A percentile compares a stretch with the other conserved stretches of the same genome.
Conservation (phyloP, 1,284 basidiomycete genomes). For the Spongispora temasekensis region DNA sequence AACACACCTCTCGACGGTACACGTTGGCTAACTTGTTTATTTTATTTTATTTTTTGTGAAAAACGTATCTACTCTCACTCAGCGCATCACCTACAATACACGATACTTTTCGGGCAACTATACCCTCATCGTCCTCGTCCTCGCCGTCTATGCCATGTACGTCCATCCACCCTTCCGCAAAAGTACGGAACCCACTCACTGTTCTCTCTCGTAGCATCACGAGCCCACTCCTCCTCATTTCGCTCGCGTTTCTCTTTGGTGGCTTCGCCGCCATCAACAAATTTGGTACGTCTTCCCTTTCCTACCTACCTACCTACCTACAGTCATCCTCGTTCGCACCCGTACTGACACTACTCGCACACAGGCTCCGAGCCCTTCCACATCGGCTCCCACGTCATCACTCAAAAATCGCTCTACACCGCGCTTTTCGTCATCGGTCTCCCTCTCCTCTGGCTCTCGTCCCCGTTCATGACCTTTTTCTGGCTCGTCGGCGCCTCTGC, state of each 20-base stretch:
- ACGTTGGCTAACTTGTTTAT: neutral
- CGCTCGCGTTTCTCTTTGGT: slow-evolving; percentile 87
- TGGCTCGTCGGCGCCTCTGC: slow-evolving; percentile 78
- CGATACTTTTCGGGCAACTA: slow-evolving; percentile 95
- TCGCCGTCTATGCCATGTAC: slow-evolving; percentile 90
- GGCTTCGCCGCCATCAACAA: slow-evolving; percentile 91
- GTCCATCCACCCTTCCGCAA: too few relatives aligned
- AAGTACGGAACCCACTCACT: too few relatives aligned
- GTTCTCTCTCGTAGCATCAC: slow-evolving; percentile 57
- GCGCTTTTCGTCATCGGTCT: slow-evolving; percentile 78
- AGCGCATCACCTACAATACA: slow-evolving; percentile 93
- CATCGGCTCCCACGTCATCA: slow-evolving; percentile 75
- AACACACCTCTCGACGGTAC: too few relatives aligned
- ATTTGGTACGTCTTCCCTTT: slow-evolving; percentile 67
- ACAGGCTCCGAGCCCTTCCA: slow-evolving; percentile 78
- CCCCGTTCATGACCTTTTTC: slow-evolving; percentile 73
- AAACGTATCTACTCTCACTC: too few relatives aligned
- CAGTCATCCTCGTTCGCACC: neutral
- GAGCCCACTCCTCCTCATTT: slow-evolving; percentile 79
- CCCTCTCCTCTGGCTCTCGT: slow-evolving; percentile 68
- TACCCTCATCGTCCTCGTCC: slow-evolving; percentile 75
- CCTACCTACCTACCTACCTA: slow-evolving; percentile 6
- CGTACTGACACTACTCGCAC: neutral
- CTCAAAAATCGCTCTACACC: slow-evolving; percentile 83
- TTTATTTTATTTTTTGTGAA: neutral